Conservation (phyloP, 345 rosid species). For the Ceriops zippeliana region DNA sequence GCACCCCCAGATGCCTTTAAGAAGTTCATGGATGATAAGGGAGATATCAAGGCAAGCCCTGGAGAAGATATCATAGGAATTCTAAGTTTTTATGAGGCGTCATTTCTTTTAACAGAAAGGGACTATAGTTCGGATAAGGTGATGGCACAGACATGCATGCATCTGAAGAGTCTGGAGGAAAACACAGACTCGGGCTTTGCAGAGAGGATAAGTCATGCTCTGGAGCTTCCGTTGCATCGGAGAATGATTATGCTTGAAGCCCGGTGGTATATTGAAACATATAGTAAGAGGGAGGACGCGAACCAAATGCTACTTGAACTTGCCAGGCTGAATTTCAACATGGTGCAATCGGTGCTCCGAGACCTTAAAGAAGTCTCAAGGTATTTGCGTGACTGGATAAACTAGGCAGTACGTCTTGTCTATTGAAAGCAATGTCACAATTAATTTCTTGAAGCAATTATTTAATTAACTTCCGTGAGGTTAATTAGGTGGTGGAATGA, state of each 20-base stretch:
- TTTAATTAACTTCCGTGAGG: background rate
- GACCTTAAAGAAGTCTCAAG: conserved; percentile 37
- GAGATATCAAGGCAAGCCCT: conserved; percentile 7
- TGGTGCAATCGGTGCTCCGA: conserved; percentile 31
- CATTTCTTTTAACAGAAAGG: conserved; percentile 31
- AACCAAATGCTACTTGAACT: conserved; percentile 29
- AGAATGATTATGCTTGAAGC: conserved; percentile 34
- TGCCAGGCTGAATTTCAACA: conserved; percentile 44
- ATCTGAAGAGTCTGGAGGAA: conserved; percentile 10
- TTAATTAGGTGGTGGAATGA: conserved; percentile 41
- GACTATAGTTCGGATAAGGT: conserved; percentile 35
- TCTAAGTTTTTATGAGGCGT: conserved; percentile 43
- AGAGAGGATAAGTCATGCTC: conserved; percentile 24
- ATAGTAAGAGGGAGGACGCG: background rate
- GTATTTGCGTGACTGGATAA: conserved; percentile 1
- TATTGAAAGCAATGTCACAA: background rate
- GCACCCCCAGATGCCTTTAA: conserved; percentile 30
- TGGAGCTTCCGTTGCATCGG: conserved; percentile 37
- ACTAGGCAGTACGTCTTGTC: no score
- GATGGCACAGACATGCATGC: conserved; percentile 5
- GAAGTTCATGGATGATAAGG: conserved; percentile 25
- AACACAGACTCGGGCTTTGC: background rate
- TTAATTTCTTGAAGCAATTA: no score
- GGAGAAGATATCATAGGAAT: conserved; percentile 26
- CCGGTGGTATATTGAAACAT: conserved; percentile 34